Evolutionary conservation across 2,329 filamentous ascomycete species (phyloP).

Genomic region (Arthrobotrys pseudoclavata): DNA sequence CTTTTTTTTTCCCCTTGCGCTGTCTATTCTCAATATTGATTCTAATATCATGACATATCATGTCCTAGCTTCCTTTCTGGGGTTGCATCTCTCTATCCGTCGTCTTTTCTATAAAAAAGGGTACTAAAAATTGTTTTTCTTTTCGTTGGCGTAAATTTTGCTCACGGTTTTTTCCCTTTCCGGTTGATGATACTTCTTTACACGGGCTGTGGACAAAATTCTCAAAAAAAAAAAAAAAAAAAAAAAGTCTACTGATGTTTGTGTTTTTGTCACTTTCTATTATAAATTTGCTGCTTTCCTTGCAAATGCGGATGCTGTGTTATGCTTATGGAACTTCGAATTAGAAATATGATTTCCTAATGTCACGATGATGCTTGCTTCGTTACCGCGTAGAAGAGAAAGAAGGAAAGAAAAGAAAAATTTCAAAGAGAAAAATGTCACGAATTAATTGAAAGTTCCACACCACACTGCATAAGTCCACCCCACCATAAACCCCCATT

Average conservation of each 20-base stretch:
- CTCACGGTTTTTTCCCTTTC: slow-evolving; percentile 2
- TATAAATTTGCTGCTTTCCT: not conserved
- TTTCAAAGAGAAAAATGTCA: slow-evolving; percentile 27
- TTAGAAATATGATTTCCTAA: slow-evolving; percentile 34
- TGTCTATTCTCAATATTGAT: slow-evolving; percentile 40
- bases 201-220: slow-evolving; percentile 36
- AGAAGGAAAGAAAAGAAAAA: too few relatives aligned
- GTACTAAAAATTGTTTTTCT: slow-evolving; percentile 41
- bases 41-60: slow-evolving; percentile 55
- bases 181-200: slow-evolving; percentile 11
- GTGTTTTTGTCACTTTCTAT: not conserved
- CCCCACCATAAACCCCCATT: slow-evolving; percentile 28
- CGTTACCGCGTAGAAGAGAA: slow-evolving; percentile 6
- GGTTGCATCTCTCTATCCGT: slow-evolving; percentile 39
- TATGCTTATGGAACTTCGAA: slow-evolving; percentile 13
- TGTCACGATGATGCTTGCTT: slow-evolving; percentile 19
- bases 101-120: slow-evolving; percentile 36
- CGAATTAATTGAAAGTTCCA: slow-evolving; percentile 49
- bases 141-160: slow-evolving; percentile 34
- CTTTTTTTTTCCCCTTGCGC: slow-evolving; percentile 32
- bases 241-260: slow-evolving; percentile 35
- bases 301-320: slow-evolving; percentile 1
- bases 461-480: slow-evolving; percentile 38
- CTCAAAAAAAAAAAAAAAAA: slow-evolving; percentile 47
- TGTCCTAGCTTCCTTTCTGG: slow-evolving; percentile 59